Percentiles rank a stretch among this genome's conserved stretches.
Conservation (phyloP, 2,329 filamentous ascomycete genomes). For the Apiospora saccharicola region DNA sequence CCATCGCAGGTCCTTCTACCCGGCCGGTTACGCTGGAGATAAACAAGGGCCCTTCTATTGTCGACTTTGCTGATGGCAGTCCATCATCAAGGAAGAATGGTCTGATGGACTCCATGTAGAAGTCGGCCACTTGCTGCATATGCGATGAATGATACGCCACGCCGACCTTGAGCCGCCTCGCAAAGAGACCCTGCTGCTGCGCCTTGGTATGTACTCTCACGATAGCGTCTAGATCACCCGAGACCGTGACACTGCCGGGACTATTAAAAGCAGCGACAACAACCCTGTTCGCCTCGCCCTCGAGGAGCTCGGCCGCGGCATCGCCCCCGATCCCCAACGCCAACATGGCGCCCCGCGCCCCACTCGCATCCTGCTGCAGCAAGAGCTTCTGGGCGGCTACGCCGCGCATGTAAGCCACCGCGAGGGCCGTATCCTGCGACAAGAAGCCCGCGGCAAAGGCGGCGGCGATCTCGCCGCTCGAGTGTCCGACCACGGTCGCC, state of each 20-base stretch:
- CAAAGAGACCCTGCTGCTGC: conserved; percentile 33
- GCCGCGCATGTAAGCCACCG: conserved; percentile 30
- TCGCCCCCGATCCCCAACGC: conserved; percentile 36
- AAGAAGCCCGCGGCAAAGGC: conserved; percentile 37
- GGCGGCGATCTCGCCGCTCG: conserved; percentile 49
- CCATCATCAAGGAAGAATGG: conserved; percentile 23
- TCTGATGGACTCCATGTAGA: conserved; percentile 32
- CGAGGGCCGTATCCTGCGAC: conserved; percentile 36
- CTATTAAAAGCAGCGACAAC: conserved; percentile 43
- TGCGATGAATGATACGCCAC: conserved; percentile 46
- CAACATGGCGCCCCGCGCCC: conserved; percentile 39
- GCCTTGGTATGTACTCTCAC: conserved; percentile 33
- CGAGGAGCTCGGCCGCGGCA: conserved; percentile 23
- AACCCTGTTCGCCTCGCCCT: conserved; percentile 15
- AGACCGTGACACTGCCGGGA: conserved; percentile 41
- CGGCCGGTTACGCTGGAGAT: conserved; percentile 34
- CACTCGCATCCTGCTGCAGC: neutral
- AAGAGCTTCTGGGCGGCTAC: conserved; percentile 23
- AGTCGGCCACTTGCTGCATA: conserved; percentile 36
- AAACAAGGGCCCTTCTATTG: conserved; percentile 27
- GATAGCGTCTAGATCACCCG: conserved; percentile 38
- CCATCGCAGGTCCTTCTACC: conserved; percentile 29
- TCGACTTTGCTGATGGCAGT: conserved; percentile 25
- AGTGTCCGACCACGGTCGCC: conserved; percentile 44
- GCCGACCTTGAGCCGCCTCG: conserved; percentile 37